Base-by-base conservation (phyloP, 2,329 filamentous ascomycete genomes). In the Phoma sp. region DNA sequence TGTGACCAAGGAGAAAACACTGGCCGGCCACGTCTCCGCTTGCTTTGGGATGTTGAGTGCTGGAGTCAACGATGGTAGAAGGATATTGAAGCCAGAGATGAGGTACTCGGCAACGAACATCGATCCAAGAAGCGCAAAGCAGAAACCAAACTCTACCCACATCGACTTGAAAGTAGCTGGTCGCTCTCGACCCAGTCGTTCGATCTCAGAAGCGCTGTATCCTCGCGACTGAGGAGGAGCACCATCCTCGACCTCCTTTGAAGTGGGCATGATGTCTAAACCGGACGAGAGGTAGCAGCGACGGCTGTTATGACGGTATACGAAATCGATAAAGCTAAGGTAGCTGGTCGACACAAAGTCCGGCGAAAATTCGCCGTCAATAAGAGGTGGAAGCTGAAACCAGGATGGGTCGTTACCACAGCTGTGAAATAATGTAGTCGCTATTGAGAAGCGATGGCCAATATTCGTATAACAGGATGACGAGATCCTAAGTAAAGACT, bases 101-200 rank as follows among this genome's bases (percentile, higher is more conserved):
- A 88, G 89, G 74, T 88, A 93, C 76, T 93, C 90, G 37, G 83
- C 80, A 64, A 88, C 79, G 56, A 88, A 82, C 76, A 88, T 87
- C 38, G 85, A 87, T 57, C 84, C 81, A 11, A 87, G 74, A 17
- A 89, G 78, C 0, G 84, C 84, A 61, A 84, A 83, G 66, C 86
- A 82, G 65, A 90, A 90, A 18, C 81, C 80, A 4, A 85, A 56
- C 65, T 90, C 88, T n/a, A 81, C 73, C 73, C 80, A 79, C 40
- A 76, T 67, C 2, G 78, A 80, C 9, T 71, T 68, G 66, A 90
- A 87, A 32, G 76, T 75, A 4, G 79, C 75, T 2, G 87, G 88
- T 4, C 87, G 79, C 64, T 87, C 79, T 48, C 87, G 81, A 39
- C 87, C 87, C 1, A 90, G 77, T 14, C 80, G 78, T 63, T 90